These are phyloP conservation scores for Tricholoma saponaceum DNA, from an alignment of 768 basidiomycete genomes.

Conservation along the genomic window DNA sequence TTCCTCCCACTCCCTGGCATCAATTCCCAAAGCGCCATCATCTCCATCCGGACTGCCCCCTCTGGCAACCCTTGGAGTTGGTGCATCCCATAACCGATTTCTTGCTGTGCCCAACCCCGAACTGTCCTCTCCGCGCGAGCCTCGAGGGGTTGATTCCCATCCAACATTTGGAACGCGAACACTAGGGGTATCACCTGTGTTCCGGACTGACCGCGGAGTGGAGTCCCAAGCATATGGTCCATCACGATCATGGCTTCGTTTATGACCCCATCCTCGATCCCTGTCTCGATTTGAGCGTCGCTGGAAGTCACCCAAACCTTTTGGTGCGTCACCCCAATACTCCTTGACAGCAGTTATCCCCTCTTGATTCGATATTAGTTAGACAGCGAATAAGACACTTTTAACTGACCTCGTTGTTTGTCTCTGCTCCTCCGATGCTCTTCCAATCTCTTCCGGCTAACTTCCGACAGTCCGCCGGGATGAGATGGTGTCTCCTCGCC, in stretches of 20 bases:
- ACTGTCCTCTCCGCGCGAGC: conserved; percentile 47
- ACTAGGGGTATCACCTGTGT: conserved; percentile 64
- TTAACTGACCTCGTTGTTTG: conserved; percentile 54
- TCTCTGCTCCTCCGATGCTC: conserved; percentile 72
- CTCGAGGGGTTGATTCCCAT: conserved; percentile 91
- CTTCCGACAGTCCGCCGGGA: conserved; percentile 82
- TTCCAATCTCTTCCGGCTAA: conserved; percentile 66
- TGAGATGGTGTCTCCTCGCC: conserved; percentile 93
- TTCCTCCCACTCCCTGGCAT: conserved; percentile 94
- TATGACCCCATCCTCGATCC: conserved; percentile 45
- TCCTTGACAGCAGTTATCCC: conserved; percentile 65
- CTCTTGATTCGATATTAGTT: conserved; percentile 38
- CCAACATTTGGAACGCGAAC: conserved; percentile 87
- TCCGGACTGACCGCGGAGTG: conserved; percentile 58
- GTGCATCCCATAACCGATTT: conserved; percentile 72
- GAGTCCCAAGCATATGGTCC: conserved; percentile 45
- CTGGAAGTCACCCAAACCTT: conserved; percentile 90
- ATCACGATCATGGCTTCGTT: conserved; percentile 31
- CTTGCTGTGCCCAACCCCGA: conserved; percentile 61
- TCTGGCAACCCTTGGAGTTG: conserved; percentile 67
- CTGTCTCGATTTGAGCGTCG: conserved; percentile 82
- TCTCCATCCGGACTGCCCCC: conserved; percentile 70
- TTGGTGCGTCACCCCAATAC: conserved; percentile 52
- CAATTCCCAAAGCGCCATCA: conserved; percentile 58
- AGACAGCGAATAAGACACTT: neutral